Base-by-base conservation (phyloP, 305 asterid genomes). In the Solanum hybrid region DNA sequence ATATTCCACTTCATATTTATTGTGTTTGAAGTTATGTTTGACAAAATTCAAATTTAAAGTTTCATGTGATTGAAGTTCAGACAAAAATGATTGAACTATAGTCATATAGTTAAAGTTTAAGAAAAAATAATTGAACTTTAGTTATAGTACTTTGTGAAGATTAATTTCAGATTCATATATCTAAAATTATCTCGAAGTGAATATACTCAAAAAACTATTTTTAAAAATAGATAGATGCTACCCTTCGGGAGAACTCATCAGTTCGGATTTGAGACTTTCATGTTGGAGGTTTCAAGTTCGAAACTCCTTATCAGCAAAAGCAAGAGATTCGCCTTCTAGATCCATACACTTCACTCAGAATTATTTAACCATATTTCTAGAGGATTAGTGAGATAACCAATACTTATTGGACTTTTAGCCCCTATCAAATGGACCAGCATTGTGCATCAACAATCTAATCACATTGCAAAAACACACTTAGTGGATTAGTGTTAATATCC, bases 241-340 rank as follows among this genome's bases (percentile, higher is more conserved):
- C 1, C 67, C 0, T 51, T 2, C 1, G 9, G 22, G 9, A 16
- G 16, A 0, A 51, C n/a, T 51, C n/a, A 51, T 51, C 0, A 51
- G 0, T 51, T 51, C 9, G 0, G 0, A 0, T 0, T 51, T 51
- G n/a, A 51, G 0, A 16, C 8, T 51, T 46, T 0, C 22, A 14
- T 46, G 61, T 42, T 42, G 1, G 20, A 13, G 6, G 20, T 42
- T 9, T 16, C 22, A 51, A 51, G 0, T 51, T 51, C 9, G 0
- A 16, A 51, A 16, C n/a, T 51, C 67, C 1, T 51, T 16, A 16
- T 51, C 8, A 51, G 0, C 67, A 16, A 16, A 51, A 51, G 8
- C 4, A 16, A 51, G 8, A 51, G 0, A 51, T 5, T 5, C n/a
- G 3, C 3, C n/a, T 51, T 16, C 1, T 46, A 67, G 5, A 51